Conservation (phyloP, 2,329 filamentous ascomycete species). For the Diaporthe australafricana region DNA sequence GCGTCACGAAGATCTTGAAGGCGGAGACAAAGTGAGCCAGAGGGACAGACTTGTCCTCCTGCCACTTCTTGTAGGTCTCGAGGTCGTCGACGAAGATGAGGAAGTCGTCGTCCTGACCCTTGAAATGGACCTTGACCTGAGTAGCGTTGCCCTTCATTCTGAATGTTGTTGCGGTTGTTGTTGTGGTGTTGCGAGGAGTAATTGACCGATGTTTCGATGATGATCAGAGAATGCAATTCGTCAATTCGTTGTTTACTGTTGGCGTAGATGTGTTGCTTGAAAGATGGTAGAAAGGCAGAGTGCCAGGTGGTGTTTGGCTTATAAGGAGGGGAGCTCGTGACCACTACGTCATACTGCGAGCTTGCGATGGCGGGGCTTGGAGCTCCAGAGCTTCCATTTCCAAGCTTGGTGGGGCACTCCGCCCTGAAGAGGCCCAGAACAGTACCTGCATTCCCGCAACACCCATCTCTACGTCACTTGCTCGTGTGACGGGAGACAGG, state of each 20-base stretch:
- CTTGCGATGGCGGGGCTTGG: conserved; percentile 32
- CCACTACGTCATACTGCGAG: conserved; percentile 35
- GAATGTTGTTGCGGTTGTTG: conserved; percentile 24
- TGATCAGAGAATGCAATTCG: conserved; percentile 35
- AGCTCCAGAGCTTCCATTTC: conserved; percentile 20
- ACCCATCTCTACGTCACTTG: conserved; percentile 37
- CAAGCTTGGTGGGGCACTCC: conserved; percentile 30
- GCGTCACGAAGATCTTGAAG: conserved; percentile 91
- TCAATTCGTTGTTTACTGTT: conserved; percentile 19
- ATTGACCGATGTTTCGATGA: conserved; percentile 21
- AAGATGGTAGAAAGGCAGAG: neutral
- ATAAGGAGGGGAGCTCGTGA: conserved; percentile 36
- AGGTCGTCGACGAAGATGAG: conserved; percentile 71
- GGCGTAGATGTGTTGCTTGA: conserved; percentile 26
- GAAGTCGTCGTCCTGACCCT: conserved; percentile 74
- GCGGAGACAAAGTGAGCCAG: conserved; percentile 86
- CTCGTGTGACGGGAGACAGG: conserved; percentile 23
- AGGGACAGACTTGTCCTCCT: conserved; percentile 76
- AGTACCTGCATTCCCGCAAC: conserved; percentile 33
- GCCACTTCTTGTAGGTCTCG: conserved; percentile 82
- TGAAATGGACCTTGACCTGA: conserved; percentile 86
- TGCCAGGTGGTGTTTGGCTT: conserved; percentile 29
- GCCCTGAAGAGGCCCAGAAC: conserved; percentile 6
- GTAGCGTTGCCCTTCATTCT: conserved; percentile 67
- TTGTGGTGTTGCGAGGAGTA: conserved; percentile 24